Evolutionary conservation across 2,329 filamentous ascomycete genomes (phyloP).

Genomic region (Ceratocystis papillata): DNA sequence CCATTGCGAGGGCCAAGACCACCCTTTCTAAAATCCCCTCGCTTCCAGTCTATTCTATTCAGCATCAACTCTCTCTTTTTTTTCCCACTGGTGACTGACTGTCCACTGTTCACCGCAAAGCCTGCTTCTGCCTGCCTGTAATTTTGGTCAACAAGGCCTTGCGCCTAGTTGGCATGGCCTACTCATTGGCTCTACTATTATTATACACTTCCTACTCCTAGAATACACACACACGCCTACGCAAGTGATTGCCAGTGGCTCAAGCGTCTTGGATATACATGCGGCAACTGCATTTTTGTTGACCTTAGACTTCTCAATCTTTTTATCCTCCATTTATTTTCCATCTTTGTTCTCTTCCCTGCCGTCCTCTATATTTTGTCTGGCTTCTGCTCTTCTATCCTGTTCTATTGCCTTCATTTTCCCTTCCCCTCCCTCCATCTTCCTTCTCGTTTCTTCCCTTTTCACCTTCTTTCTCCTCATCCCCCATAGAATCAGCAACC

Average conservation of each 20-base stretch:
- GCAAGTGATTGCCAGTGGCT: slow-evolving; percentile 10
- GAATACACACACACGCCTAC: slow-evolving; percentile 2
- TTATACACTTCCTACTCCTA: slow-evolving; percentile 9
- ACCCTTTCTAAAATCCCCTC: no score
- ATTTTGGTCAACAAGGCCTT: not conserved
- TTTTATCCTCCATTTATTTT: not conserved
- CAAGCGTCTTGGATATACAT: slow-evolving; percentile 10
- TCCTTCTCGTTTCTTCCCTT: not conserved
- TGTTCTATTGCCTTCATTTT: not conserved
- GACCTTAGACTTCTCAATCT: not conserved
- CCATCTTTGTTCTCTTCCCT: slow-evolving; percentile 6
- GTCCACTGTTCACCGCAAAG: no score
- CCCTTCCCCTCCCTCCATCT: not conserved
- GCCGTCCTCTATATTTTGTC: not conserved
- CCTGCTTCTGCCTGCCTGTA: not conserved
- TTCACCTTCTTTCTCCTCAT: not conserved
- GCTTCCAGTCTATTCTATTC: no score
- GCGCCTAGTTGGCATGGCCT: not conserved
- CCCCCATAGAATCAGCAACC: not conserved
- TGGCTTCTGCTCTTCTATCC: not conserved
- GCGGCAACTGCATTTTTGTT: slow-evolving; percentile 2
- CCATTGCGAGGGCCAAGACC: no score
- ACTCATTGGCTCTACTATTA: slow-evolving; percentile 3
- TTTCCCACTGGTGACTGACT: no score
- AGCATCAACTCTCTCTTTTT: no score